These are phyloP conservation scores for Symbiodinium pilosum DNA, from an alignment of 73 alveolate genomes.

Conservation along the genomic window DNA sequence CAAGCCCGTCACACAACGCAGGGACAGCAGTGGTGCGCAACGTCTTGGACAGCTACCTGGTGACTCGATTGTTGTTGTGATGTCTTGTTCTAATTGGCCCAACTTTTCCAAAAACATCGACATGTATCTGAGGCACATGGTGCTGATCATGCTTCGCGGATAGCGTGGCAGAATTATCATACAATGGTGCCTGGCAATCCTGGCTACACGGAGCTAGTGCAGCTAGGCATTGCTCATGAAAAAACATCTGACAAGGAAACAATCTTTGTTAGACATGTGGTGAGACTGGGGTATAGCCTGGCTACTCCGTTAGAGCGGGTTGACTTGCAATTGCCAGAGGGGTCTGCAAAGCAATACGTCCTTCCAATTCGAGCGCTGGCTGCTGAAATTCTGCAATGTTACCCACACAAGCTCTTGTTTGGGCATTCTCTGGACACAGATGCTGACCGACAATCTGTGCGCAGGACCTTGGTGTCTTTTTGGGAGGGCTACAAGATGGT, in stretches of 20 bases:
- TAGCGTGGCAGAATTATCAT: background rate
- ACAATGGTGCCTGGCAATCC: conserved; percentile 43
- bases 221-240: background rate
- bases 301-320: background rate
- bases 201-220: conserved; percentile 6
- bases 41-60: background rate
- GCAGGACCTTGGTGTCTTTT: background rate
- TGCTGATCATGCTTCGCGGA: background rate
- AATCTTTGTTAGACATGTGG: background rate
- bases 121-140: conserved; percentile 13
- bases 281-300: background rate
- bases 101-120: background rate
- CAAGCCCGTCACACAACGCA: background rate
- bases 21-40: background rate
- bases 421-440: background rate
- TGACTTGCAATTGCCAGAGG: background rate
- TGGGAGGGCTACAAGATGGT: background rate
- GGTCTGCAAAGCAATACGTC: background rate
- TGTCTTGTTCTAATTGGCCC: background rate
- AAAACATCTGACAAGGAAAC: background rate
- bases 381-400: background rate
- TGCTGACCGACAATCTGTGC: background rate
- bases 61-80: background rate
- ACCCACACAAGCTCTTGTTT: conserved; percentile 8
- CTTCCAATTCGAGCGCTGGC: background rate